Percentiles rank a stretch among this genome's conserved stretches.
phyloP scores from a whole-genome alignment of 2,329 filamentous ascomycete species.

The Ambrosiella cleistominuta region DNA sequence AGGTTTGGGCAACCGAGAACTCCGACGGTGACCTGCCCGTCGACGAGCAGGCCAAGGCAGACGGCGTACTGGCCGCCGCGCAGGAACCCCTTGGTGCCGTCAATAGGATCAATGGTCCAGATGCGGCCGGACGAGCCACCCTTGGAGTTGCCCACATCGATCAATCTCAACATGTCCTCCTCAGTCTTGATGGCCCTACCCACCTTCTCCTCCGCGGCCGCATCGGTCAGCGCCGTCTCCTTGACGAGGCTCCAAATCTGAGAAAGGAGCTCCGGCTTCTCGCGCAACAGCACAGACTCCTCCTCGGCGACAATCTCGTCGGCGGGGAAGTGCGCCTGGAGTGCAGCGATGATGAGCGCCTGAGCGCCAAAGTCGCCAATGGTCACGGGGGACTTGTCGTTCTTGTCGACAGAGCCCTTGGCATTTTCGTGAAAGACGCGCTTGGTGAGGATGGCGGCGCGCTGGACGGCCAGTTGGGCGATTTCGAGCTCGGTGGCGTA shows the following conservation, averaged over 20 bases:
- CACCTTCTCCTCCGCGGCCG: slow-evolving; percentile 40
- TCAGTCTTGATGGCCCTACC: slow-evolving; percentile 53
- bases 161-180: slow-evolving; percentile 48
- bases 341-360: slow-evolving; percentile 81
- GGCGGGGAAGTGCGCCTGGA: slow-evolving; percentile 73
- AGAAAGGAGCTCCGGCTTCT: slow-evolving; percentile 46
- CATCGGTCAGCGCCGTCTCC: slow-evolving; percentile 39
- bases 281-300: slow-evolving; percentile 64
- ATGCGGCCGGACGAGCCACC: slow-evolving; percentile 63
- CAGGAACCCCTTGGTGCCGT: slow-evolving; percentile 94
- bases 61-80: slow-evolving; percentile 94
- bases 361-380: slow-evolving; percentile 97
- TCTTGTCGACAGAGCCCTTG: slow-evolving; percentile 77
- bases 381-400: slow-evolving; percentile 90
- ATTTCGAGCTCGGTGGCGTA: slow-evolving; percentile 56
- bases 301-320: slow-evolving; percentile 93
- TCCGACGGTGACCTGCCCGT: slow-evolving; percentile 84
- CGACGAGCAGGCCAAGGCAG: slow-evolving; percentile 77
- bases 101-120: slow-evolving; percentile 94
- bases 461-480: slow-evolving; percentile 76
- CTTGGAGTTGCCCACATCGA: slow-evolving; percentile 50
- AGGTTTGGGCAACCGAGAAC: slow-evolving; percentile 93
- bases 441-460: slow-evolving; percentile 41
- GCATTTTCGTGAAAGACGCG: slow-evolving; percentile 57
- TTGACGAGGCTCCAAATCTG: slow-evolving; percentile 72